phyloP scores from a whole-genome alignment of 2,329 filamentous ascomycete species.

The Aureobasidium lini region DNA sequence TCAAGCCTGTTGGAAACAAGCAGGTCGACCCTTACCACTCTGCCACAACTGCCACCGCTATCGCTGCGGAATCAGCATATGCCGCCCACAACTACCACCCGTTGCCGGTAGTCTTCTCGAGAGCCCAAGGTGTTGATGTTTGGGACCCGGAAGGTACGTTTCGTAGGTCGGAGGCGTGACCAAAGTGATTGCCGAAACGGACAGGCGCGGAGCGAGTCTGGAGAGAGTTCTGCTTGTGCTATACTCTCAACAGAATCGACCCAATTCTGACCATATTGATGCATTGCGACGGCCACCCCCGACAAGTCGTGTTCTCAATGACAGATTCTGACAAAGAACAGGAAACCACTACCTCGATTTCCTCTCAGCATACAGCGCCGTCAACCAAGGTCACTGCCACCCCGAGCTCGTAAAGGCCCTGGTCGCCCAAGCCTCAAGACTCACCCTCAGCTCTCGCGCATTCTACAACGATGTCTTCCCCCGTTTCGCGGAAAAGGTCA shows the following conservation, averaged over 20 bases:
- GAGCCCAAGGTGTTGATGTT: conserved; percentile 75
- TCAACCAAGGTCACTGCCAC: conserved; percentile 98
- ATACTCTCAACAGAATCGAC: neutral
- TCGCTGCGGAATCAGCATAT: conserved; percentile 70
- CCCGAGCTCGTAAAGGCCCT: conserved; percentile 89
- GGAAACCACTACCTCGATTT: conserved; percentile 89
- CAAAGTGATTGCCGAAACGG: neutral
- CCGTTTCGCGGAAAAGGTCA: conserved; percentile 87
- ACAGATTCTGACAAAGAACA: neutral
- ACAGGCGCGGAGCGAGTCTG: neutral
- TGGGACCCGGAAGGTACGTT: conserved; percentile 82
- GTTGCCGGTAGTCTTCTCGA: conserved; percentile 84
- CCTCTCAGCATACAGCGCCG: conserved; percentile 92
- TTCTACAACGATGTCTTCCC: conserved; percentile 99
- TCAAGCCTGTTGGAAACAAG: conserved; percentile 31
- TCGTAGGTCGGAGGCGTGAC: too few species aligned
- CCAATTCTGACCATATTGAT: neutral
- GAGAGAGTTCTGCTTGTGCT: neutral
- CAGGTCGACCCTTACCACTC: conserved; percentile 55
- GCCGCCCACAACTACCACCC: conserved; percentile 99
- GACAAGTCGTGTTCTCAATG: too few species aligned
- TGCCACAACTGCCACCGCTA: conserved; percentile 69
- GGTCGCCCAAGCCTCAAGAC: conserved; percentile 75
- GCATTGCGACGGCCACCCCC: neutral
- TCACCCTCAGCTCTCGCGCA: conserved; percentile 87